Evolutionary conservation across 371 early-diverging fungal species (phyloP).

Genomic region (Sporodiniella umbellata): DNA sequence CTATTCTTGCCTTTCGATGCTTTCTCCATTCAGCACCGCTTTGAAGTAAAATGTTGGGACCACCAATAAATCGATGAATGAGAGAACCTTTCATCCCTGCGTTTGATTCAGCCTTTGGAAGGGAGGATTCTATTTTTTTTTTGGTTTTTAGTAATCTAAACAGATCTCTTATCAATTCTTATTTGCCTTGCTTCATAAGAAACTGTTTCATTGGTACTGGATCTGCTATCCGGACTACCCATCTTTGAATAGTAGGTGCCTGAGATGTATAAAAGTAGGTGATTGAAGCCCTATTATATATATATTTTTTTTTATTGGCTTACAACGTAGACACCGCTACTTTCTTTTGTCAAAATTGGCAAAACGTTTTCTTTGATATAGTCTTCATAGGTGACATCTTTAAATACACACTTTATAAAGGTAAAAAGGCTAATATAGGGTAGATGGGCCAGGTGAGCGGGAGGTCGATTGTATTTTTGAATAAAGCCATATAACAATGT

Average conservation of each 20-base stretch:
- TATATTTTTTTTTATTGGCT: background rate
- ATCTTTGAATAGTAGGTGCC: conserved; percentile 4
- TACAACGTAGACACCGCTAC: conserved; percentile 6
- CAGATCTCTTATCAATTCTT: background rate
- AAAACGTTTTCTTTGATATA: conserved; percentile 7
- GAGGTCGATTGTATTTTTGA: conserved; percentile 8
- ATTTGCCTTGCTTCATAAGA: conserved; percentile 7
- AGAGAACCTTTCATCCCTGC: conserved; percentile 14
- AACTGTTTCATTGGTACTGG: conserved; percentile 12
- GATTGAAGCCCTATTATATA: background rate
- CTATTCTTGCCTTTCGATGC: conserved; percentile 23
- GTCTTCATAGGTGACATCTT: conserved; percentile 5
- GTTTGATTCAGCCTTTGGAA: conserved; percentile 15
- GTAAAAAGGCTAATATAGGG: conserved; percentile 3
- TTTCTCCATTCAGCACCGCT: conserved; percentile 27
- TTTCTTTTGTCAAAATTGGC: conserved; percentile 2
- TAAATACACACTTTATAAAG: conserved; percentile 6
- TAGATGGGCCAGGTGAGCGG: conserved; percentile 5
- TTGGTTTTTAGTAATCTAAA: background rate
- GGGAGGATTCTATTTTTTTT: conserved; percentile 2
- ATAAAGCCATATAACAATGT: conserved; percentile 1
- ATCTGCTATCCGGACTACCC: conserved; percentile 10
- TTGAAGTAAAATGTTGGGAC: conserved; percentile 23
- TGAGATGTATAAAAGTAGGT: background rate
- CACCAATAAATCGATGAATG: conserved; percentile 13